Evolutionary conservation across 805 yeast genomes (phyloP), one percentile per base, ranked within the genome.

Genomic region (Saccharomyces mikatae): DNA sequence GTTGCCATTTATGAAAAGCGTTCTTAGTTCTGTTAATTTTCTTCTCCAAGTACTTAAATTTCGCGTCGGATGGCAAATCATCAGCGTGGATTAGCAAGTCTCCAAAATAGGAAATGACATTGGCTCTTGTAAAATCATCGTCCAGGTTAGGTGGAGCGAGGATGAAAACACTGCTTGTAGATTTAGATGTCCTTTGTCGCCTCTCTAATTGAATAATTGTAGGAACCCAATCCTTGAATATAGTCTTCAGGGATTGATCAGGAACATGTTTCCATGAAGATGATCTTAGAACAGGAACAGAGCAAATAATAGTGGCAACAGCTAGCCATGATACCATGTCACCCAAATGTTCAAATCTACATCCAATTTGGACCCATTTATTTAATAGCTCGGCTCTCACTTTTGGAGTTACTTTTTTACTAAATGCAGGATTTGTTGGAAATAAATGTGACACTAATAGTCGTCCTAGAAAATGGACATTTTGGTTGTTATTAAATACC

Each of bases 251-350:
- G 48, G 80, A 74, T 29, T 79, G 79, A 22, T 79, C 77, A 13
- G 86, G 79, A 3, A 90, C 87, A 49, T 75, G 73, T 6, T 83
- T 73, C 98, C 98, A 92, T 1, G 91, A 78, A 28, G 79, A 73
- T 48, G 92, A 74, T 59, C 98, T 78, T 54, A 92, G 72, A 1
- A 92, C 76, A 0, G 97, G 96, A 53, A 86, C 81, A 0, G 96
- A 87, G 62, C 96, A 85, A 1, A 91, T 77, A 1, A 86, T 77
- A 0, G 94, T 83, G 0, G 96, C 89, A 60, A 92, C 82, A 0
- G 96, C 96, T 26, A 89, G 73, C 97, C 97, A 92, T 30, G 94
- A 84, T 0, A 90, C 91, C 91, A 89, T 89, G 66, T 92, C 96
- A 50, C 98, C 98, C 30, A 80, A 73, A 56, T 80, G 80, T 63